A percentile compares a stretch with the other conserved stretches of the same genome.
phyloP scores from a whole-genome alignment of 176 grass and related monocot species.

The Thinopyrum elongatum region DNA sequence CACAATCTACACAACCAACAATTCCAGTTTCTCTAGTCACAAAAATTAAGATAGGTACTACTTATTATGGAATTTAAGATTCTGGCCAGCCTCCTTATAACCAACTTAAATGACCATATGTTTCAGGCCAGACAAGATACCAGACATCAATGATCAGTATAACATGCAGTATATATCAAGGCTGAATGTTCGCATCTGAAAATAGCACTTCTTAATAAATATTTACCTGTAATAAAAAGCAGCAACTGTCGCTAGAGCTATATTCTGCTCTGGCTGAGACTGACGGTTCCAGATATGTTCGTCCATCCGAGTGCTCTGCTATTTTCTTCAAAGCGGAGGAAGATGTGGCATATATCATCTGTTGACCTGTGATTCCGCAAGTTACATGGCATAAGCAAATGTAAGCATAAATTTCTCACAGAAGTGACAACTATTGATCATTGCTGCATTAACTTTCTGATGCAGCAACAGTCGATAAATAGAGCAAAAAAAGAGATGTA shows the following conservation, averaged over 20 bases:
- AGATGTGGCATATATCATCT: too few species aligned
- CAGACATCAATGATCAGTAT: neutral
- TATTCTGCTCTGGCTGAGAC: too few species aligned
- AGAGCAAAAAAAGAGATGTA: neutral
- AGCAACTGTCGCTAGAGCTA: too few species aligned
- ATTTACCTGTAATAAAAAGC: constrained; percentile 34
- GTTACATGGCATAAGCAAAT: neutral
- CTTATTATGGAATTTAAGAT: neutral
- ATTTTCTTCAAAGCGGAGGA: too few species aligned
- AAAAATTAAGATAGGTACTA: too few species aligned
- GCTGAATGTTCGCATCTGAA: too few species aligned
- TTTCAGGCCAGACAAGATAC: neutral
- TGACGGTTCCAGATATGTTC: too few species aligned
- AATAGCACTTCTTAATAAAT: neutral
- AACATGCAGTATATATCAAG: too few species aligned
- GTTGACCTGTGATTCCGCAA: too few species aligned
- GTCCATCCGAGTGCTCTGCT: too few species aligned
- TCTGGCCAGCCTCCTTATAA: neutral
- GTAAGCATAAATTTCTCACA: neutral
- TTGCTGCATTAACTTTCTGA: neutral
- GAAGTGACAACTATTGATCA: neutral
- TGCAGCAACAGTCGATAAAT: neutral
- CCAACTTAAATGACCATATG: neutral
- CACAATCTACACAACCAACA: too few species aligned
- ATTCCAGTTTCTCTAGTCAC: too few species aligned